Evolutionary conservation across 441 rosid genomes (phyloP), one percentile per base, ranked within the genome.

Genomic region (Erodium chrysanthum): DNA sequence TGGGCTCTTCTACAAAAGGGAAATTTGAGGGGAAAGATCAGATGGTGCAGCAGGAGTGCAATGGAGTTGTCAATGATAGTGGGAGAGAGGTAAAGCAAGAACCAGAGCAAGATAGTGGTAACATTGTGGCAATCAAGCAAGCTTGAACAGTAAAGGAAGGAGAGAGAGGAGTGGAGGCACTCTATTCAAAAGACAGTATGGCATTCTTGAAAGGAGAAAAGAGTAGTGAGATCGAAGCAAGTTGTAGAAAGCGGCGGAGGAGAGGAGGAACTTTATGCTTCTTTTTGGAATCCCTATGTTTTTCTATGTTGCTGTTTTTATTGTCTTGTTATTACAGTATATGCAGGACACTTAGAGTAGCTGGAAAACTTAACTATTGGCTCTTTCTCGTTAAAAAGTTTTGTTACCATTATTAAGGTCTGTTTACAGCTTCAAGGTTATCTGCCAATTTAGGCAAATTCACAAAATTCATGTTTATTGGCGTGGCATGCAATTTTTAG

Each of bases 151-250:
- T 72, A 67, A 79, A 76, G 70, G 12, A 17, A 15, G 11, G 50
- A 46, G 64, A 33, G 69, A 25, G 68, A 21, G n/a, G 68, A 37
- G 68, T 54, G 66, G 48, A 71, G 59, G 21, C 40, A 20, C 67
- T 52, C 2, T 5, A 37, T 50, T 59, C 50, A 35, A 42, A 46
- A 2, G 50, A 42, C n/a, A 42, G 2, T 25, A 25, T 42, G 50
- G 40, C 40, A 35, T 65, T 54, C 42, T 23, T 3, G 5, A 46
- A 64, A 64, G 54, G 7, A 31, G 65, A 58, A 58, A 50, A 73
- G 54, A 54, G 75, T 68, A 72, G 75, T 72, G 84, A 85, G 85
- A 80, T 77, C 21, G 33, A 72, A 67, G 67, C 71, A 73, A 68
- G 52, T 25, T 73, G 71, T 68, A 73, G 62, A 73, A 67, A 73